Conservation (phyloP, 352 stramenopile species). For the Pythium grandisporangium region DNA sequence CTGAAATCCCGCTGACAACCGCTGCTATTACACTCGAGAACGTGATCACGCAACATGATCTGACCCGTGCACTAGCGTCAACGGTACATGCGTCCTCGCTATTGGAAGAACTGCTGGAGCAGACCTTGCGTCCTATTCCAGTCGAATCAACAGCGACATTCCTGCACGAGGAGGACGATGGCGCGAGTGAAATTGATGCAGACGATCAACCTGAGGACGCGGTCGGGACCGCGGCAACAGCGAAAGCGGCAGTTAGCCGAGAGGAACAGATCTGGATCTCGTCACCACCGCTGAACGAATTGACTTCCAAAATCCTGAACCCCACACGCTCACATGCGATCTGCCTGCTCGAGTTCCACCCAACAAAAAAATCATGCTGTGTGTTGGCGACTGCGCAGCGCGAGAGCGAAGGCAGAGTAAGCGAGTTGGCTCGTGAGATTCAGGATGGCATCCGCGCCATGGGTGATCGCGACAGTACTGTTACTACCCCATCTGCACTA, state of each 20-base stretch:
- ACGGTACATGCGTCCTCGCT: conserved; percentile 17
- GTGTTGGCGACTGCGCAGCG: conserved; percentile 13
- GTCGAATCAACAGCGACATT: background rate
- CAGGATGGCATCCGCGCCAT: no score
- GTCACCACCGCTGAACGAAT: conserved; percentile 20
- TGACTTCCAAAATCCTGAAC: conserved; percentile 16
- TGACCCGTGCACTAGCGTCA: conserved; percentile 26
- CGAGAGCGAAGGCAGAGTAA: no score
- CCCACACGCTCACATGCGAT: conserved; percentile 22
- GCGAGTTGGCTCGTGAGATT: no score
- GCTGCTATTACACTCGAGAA: conserved; percentile 57
- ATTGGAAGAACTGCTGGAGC: conserved; percentile 28
- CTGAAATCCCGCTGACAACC: conserved; percentile 40
- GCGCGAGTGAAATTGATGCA: conserved; percentile 3
- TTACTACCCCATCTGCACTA: no score
- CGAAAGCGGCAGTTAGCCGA: conserved; percentile 6
- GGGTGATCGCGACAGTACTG: no score
- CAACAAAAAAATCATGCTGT: conserved; percentile 25
- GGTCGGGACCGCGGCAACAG: no score
- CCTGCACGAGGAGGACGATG: conserved; percentile 9
- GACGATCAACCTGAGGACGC: background rate
- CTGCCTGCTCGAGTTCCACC: conserved; percentile 37
- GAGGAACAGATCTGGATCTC: conserved; percentile 21
- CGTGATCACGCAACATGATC: conserved; percentile 51
- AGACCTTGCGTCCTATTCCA: conserved; percentile 17